Evolutionary conservation across 1,284 basidiomycete genomes (phyloP), one percentile per base, ranked within the genome.

Genomic region (Flammula alnicola): DNA sequence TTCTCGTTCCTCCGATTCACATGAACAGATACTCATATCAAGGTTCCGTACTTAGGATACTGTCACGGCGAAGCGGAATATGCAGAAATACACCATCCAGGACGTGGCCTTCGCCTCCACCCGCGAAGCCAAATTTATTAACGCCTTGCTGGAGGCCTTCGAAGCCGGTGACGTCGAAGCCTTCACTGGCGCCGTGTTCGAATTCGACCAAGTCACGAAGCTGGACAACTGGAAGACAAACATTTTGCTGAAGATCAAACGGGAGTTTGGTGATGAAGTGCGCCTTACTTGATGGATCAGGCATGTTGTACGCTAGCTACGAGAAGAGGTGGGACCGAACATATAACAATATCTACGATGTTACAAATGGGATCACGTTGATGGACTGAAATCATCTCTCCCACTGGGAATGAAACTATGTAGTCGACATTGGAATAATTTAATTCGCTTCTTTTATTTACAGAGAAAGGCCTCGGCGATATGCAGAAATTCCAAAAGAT

Each of bases 171-270:
- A 98, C 62, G 67, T 78, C 17, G 89, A 94, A 61, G 73, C 76
- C 10, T 97, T 90, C 68, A 92, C 91, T 5, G 83, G 71, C n/a
- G 83, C 83, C 12, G 85, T 95, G 14, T 81, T 82, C 41, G 91
- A 93, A 65, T 97, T 84, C 66, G 93, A 96, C 68, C 85, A 93
- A 63, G 81, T 96, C 52, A 89, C 84, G 33, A 93, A 92, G 71
- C 72, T 98, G 62, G 95, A 98, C 70, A 91, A 90, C 70, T 97
- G 93, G 93, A 97, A 97, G 81, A 97, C 94, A 30, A 77, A 71
- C 27, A 87, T 98, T 44, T 68, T 98, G 60, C 74, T 97, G 61
- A 89, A 89, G 72, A 86, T 97, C 69, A 98, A 97, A 80, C 83
- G 80, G 66, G 74, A 78, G 22, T 83, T 97, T 51, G 79, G 88